These are phyloP conservation scores for Pyronema domesticum DNA, from an alignment of 495 filamentous ascomycete species.

Conservation along the genomic window DNA sequence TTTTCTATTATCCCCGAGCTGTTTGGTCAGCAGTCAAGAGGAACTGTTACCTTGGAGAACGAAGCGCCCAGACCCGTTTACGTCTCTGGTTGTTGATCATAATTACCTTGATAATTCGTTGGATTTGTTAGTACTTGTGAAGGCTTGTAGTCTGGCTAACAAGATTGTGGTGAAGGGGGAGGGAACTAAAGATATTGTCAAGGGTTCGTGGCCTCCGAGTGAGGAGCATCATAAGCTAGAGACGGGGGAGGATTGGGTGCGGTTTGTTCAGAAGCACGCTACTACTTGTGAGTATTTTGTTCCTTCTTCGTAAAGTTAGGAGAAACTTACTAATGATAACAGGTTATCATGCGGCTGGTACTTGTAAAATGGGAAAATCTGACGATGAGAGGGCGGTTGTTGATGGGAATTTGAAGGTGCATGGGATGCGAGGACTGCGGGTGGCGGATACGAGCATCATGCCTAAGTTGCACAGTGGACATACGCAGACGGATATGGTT, in stretches of 20 bases:
- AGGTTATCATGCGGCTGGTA: slow-evolving; percentile 37
- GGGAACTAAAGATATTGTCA: slow-evolving; percentile 38
- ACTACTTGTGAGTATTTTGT: neutral
- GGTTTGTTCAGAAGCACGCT: neutral
- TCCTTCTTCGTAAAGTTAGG: slow-evolving; percentile 21
- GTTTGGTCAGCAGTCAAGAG: slow-evolving; percentile 24
- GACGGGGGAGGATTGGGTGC: neutral
- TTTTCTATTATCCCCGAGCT: slow-evolving; percentile 27
- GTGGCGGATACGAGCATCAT: slow-evolving; percentile 42
- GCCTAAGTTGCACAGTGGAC: slow-evolving; percentile 36
- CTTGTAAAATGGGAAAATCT: slow-evolving; percentile 36
- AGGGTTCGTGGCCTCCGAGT: slow-evolving; percentile 35
- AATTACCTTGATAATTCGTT: slow-evolving; percentile 33
- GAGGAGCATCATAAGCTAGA: slow-evolving; percentile 27
- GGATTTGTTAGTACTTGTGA: slow-evolving; percentile 32
- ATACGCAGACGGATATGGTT: slow-evolving; percentile 33
- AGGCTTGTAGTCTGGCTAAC: slow-evolving; percentile 35
- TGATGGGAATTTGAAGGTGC: slow-evolving; percentile 35
- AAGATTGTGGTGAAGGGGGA: slow-evolving; percentile 36
- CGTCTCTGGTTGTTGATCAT: slow-evolving; percentile 34
- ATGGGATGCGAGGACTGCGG: slow-evolving; percentile 34
- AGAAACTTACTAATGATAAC: neutral
- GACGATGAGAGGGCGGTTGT: slow-evolving; percentile 35
- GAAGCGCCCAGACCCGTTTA: slow-evolving; percentile 17
- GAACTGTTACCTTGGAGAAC: slow-evolving; percentile 27